A percentile compares a stretch with the other conserved stretches of the same genome.
These are phyloP conservation scores for Eimeria necatrix DNA, from an alignment of 169 alveolate species.

Conservation along the genomic window DNA sequence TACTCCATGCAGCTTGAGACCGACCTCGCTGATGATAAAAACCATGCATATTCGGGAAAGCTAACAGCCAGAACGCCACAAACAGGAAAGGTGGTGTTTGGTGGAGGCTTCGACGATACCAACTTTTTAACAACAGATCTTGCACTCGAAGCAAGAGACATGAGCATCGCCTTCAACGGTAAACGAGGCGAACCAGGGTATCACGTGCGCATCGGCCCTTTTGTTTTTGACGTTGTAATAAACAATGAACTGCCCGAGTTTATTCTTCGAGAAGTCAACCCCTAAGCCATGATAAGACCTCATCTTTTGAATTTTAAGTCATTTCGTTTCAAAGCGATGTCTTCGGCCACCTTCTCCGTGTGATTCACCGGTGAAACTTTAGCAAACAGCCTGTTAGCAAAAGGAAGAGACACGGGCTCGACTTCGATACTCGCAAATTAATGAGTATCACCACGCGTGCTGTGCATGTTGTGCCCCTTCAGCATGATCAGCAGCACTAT, in stretches of 20 bases:
- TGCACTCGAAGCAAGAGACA: constrained; percentile 43
- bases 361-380: too few species aligned
- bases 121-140: constrained; percentile 25
- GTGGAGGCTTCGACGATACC: constrained; percentile 61
- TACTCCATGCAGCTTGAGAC: constrained; percentile 22
- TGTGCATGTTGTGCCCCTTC: too few species aligned
- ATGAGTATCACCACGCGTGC: too few species aligned
- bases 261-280: constrained; percentile 39
- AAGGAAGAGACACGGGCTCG: too few species aligned
- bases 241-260: constrained; percentile 60
- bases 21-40: constrained; percentile 62
- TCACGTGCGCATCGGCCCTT: constrained; percentile 63
- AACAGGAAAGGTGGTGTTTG: constrained; percentile 45
- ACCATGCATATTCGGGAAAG: constrained; percentile 60
- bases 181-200: not conserved
- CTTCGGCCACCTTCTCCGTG: too few species aligned
- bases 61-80: constrained; percentile 31
- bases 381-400: too few species aligned
- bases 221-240: constrained; percentile 33
- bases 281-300: not conserved
- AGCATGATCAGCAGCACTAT: too few species aligned
- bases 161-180: constrained; percentile 45
- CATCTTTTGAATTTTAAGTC: not conserved
- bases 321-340: too few species aligned
- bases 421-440: too few species aligned